Conservation (phyloP, 2,329 filamentous ascomycete species). For the Microsporum canis region DNA sequence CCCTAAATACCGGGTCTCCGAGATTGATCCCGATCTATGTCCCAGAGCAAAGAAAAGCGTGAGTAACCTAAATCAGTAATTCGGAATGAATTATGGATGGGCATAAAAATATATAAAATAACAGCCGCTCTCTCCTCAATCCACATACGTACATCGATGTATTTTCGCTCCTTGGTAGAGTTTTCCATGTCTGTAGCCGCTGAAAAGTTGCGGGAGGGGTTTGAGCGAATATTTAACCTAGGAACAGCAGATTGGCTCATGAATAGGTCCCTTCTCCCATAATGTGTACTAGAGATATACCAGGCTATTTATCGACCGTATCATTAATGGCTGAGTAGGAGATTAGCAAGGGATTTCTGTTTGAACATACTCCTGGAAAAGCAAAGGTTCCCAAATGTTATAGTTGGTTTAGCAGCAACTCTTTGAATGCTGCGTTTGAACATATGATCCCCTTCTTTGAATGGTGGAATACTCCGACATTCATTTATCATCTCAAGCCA, state of each 20-base stretch:
- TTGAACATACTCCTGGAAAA: not conserved
- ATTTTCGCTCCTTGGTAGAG: constrained; percentile 28
- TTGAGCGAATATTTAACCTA: not conserved
- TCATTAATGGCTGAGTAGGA: not conserved
- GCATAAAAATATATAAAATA: not conserved
- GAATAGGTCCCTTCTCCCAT: not conserved
- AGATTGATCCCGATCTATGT: constrained; percentile 81
- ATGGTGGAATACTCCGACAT: too few species aligned
- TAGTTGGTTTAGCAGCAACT: too few species aligned
- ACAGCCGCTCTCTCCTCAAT: too few species aligned
- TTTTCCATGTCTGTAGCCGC: constrained; percentile 25
- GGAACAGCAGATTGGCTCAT: not conserved
- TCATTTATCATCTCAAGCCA: not conserved
- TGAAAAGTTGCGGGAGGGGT: not conserved
- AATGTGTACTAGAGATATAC: not conserved
- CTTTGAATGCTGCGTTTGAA: not conserved
- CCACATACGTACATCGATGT: constrained; percentile 35
- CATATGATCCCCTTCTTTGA: not conserved
- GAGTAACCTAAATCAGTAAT: not conserved
- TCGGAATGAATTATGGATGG: not conserved
- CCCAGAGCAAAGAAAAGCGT: not conserved
- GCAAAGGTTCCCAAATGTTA: not conserved
- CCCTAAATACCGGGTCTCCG: constrained; percentile 80
- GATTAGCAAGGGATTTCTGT: not conserved
- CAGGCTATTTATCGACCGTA: not conserved